Percentiles rank a stretch among this genome's conserved stretches.
phyloP scores from a whole-genome alignment of 2,329 filamentous ascomycete genomes.

The Cladophialophora immunda region DNA sequence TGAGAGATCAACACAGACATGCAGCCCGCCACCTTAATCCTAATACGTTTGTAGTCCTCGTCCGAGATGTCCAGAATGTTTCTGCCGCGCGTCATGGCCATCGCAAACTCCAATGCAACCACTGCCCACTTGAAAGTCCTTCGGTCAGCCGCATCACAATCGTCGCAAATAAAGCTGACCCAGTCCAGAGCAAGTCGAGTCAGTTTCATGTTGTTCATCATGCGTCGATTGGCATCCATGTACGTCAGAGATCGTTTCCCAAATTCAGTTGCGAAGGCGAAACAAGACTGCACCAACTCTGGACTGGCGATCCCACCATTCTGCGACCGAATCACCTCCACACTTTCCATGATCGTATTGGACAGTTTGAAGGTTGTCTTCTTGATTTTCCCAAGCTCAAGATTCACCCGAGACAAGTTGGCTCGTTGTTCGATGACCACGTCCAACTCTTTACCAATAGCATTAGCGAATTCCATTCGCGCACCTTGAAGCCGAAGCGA shows the following conservation, averaged over 20 bases:
- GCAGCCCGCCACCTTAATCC: constrained; percentile 91
- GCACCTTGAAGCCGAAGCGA: constrained; percentile 79
- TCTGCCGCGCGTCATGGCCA: constrained; percentile 93
- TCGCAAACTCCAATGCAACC: constrained; percentile 91
- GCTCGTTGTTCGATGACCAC: constrained; percentile 91
- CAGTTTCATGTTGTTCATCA: constrained; percentile 96
- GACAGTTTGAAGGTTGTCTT: constrained; percentile 95
- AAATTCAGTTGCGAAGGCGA: constrained; percentile 98
- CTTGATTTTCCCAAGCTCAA: constrained; percentile 90
- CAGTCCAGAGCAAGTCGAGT: constrained; percentile 94
- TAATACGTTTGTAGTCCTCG: constrained; percentile 81
- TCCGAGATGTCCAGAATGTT: constrained; percentile 92
- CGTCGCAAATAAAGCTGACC: constrained; percentile 97
- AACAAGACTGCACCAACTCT: constrained; percentile 96
- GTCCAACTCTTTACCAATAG: constrained; percentile 84
- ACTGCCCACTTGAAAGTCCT: constrained; percentile 99
- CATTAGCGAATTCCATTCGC: constrained; percentile 77
- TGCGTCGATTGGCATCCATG: constrained; percentile 92
- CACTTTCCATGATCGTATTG: constrained; percentile 98
- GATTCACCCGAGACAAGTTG: constrained; percentile 90
- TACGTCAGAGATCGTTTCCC: constrained; percentile 92
- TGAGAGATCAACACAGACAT: constrained; percentile 98
- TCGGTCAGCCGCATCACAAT: constrained; percentile 91
- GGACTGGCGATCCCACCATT: constrained; percentile 86
- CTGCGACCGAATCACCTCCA: constrained; percentile 89